Evolutionary conservation across 1,284 basidiomycete genomes (phyloP).

Genomic region (Peniophora sp.): DNA sequence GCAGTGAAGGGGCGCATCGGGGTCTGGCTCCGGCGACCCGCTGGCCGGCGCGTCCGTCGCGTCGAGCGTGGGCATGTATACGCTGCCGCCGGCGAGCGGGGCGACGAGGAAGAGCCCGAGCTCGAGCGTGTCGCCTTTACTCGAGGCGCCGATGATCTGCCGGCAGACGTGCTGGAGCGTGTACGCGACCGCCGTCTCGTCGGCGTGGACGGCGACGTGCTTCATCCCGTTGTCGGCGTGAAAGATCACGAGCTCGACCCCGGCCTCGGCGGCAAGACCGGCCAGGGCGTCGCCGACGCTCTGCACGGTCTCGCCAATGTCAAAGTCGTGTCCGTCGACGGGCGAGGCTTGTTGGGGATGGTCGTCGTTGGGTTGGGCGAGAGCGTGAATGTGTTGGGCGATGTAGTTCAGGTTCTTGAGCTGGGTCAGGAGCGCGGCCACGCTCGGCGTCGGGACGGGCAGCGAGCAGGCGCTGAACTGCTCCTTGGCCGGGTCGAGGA

Average conservation of each 20-base stretch:
- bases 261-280: slow-evolving; percentile 74
- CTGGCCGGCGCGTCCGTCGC: slow-evolving; percentile 11
- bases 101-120: slow-evolving; percentile 70
- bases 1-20: slow-evolving; percentile 32
- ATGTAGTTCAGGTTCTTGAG: slow-evolving; percentile 91
- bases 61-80: slow-evolving; percentile 12
- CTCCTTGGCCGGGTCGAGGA: slow-evolving; percentile 88
- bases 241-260: slow-evolving; percentile 83
- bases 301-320: slow-evolving; percentile 69
- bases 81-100: slow-evolving; percentile 12
- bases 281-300: slow-evolving; percentile 79
- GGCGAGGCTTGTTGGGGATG: slow-evolving; percentile 6
- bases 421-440: slow-evolving; percentile 81
- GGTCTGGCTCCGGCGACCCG: slow-evolving; percentile 15
- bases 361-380: slow-evolving; percentile 17
- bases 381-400: slow-evolving; percentile 65
- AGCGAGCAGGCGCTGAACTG: slow-evolving; percentile 84
- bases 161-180: slow-evolving; percentile 74
- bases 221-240: slow-evolving; percentile 82
- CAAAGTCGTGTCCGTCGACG: slow-evolving; percentile 33
- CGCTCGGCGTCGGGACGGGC: slow-evolving; percentile 76
- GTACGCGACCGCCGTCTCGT: slow-evolving; percentile 79
- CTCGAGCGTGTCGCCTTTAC: slow-evolving; percentile 78
- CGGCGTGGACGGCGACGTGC: slow-evolving; percentile 77
- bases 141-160: slow-evolving; percentile 68